Evolutionary conservation across 2,329 filamentous ascomycete genomes (phyloP), one percentile per base, ranked within the genome.

Genomic region (Trichoderma asperellum): DNA sequence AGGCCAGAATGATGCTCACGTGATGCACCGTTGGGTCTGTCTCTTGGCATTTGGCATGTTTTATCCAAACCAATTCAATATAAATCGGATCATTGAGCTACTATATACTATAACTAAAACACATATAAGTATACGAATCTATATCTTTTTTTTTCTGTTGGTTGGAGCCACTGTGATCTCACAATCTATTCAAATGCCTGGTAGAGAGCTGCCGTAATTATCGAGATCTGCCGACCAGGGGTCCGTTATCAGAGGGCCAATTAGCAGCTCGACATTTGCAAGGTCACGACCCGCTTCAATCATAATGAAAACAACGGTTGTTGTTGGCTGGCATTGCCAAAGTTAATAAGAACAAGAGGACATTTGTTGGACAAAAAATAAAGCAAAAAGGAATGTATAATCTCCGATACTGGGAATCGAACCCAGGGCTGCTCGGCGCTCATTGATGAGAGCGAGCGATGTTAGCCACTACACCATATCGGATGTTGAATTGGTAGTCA

Each of bases 391-490:
- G 3, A 24, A 24, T 24, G 24, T n/a, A n/a, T n/a, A 24, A 24
- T 4, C 69, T 70, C 69, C 69, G 69, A 70, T 70, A 70, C 69
- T 66, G 69, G 69, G 69, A 70, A 70, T 70, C 69, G 69, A 70
- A 70, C 69, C 69, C 69, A 66, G 69, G 69, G 69, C 69, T 70
- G 69, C 69, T 70, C 69, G 69, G 69, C 56, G 40, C 52, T 47
- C 27, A 11, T 21, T 12, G 14, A 68, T 71, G 70, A 71, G 70
- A 71, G 67, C 76, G 76, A 78, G 76, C 76, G 76, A 78, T 78
- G 76, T 77, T 78, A 77, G 76, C 76, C 76, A 78, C 76, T 78
- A 78, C 76, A 78, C 76, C 76, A 77, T 77, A 76, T 74, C 76
- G 76, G 76, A 77, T 73, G 2, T 57, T 34, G 18, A 53, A 18